Evolutionary conservation across 1,139 yeast species (phyloP), one percentile per base, ranked within the genome.

Genomic region (Blastobotrys elegans): DNA sequence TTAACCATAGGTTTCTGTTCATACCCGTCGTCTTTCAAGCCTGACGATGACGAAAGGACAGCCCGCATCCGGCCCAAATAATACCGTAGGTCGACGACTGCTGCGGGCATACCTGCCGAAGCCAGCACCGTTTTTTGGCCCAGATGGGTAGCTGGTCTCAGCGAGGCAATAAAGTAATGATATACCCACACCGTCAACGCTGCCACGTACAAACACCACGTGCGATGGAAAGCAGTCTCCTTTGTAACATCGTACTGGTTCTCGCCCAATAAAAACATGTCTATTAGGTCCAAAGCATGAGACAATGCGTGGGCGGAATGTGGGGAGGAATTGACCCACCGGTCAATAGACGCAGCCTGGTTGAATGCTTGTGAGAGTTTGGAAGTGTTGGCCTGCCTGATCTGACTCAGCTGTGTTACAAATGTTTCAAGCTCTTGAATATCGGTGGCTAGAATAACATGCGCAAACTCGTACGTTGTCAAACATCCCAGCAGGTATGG

Each of bases 401-500:
- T 41, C 27, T 56, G 49, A 16, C 47, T 38, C 14, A 43, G 18
- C 7, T 5, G 36, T 2, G 47, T 39, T 10, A 54, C 39, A 37
- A 56, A 52, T 16, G 43, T 44, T 40, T 55, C 57, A 24, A 47
- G 34, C 18, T 50, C 52, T 38, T 52, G 55, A 18, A 53, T 51
- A 27, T 54, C 51, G 7, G 54, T 45, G 29, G 51, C 51, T 30
- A 56, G 49, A n/a, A 55, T 55, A 14, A 58, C 47, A 41, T 58
- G 61, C 8, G 61, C 61, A 44, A 57, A 54, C 37, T 56, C 60
- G 43, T 58, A 58, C 0, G 60, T 57, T 10, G 60, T 54, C 32
- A 58, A 43, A 41, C 60, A 56, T n/a, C 62, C 62, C 24, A 57
- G 49, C 6, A 58, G 53, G 39, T 58, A 58, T 1, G 62, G 61